Base-by-base conservation (phyloP, 2,329 filamentous ascomycete genomes). In the Cordyceps militaris region DNA sequence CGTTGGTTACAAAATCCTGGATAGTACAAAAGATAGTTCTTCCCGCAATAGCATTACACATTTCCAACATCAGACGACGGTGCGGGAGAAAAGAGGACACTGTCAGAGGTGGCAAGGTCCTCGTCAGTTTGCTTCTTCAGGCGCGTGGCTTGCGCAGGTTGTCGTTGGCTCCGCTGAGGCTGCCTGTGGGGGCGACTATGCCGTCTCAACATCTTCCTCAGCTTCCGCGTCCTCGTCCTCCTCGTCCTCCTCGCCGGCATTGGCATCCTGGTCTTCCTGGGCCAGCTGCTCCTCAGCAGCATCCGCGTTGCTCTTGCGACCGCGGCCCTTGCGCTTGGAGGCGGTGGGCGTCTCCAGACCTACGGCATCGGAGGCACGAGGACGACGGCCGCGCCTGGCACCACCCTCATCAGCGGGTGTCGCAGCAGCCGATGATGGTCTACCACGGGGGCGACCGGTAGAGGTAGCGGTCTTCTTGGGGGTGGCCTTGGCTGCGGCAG, bases 391-490 rank as follows among this genome's bases (percentile, higher is more conserved):
- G n/a, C 55, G 50, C 11, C 9, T 21, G 2, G 11, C 24, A 16
- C 32, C 24, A 16, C 19, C 21, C 3, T 60, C 63, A 30, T 59
- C 58, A 16, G 61, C 56, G 9, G 62, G 62, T 30, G 60, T 63
- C 13, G 16, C 73, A 63, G 42, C 73, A 69, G 43, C 70, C 66
- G 54, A 62, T 40, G 61, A n/a, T 3, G 51, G 51, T 34, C 64
- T 10, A 61, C 63, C 62, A 13, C 73, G 64, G 38, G 73, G 68
- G 42, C 71, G 68, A 24, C 60, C 65, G 19, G 66, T 63, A 43
- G 60, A 50, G 3, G 42, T 34, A 23, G 30, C 47, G 8, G 32
- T 43, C 46, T 43, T 40, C 47, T 60, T 52, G 50, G 58, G 57
- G 34, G 52, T n/a, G 19, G 54, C 32, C 43, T 49, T 54, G n/a